Percentiles rank a stretch among this genome's conserved stretches.
These are phyloP conservation scores for Neurospora africana DNA, from an alignment of 495 filamentous ascomycete species.

Conservation along the genomic window DNA sequence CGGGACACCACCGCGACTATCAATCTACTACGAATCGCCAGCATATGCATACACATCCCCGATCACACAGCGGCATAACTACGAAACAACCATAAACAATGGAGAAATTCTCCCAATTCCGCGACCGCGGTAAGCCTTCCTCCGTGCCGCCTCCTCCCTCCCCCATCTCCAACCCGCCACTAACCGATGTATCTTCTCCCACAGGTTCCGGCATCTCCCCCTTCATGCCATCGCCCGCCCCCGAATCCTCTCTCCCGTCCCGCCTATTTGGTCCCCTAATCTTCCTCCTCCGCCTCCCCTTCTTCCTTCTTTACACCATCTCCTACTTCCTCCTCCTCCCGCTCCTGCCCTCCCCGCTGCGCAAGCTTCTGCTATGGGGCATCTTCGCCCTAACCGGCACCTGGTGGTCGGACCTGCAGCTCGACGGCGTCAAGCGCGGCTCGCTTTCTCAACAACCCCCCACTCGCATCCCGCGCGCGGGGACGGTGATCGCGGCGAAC, in stretches of 20 bases:
- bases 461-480: constrained; percentile 60
- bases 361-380: constrained; percentile 78
- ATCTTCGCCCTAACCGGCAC: constrained; percentile 78
- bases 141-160: background rate
- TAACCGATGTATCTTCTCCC: constrained; percentile 1
- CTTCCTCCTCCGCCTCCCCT: constrained; percentile 68
- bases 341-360: constrained; percentile 64
- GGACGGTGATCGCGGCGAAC: constrained; percentile 75
- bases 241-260: constrained; percentile 47
- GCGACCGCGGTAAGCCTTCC: constrained; percentile 66
- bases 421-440: constrained; percentile 91
- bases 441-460: constrained; percentile 47
- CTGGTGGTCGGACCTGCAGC: constrained; percentile 96
- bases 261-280: constrained; percentile 48
- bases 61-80: background rate
- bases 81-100: constrained; percentile 34
- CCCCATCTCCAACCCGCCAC: constrained; percentile 4
- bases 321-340: constrained; percentile 74
- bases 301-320: constrained; percentile 57
- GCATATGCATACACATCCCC: background rate
- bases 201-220: constrained; percentile 91
- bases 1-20: background rate
- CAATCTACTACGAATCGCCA: background rate
- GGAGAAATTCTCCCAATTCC: constrained; percentile 97
- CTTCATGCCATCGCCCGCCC: constrained; percentile 69